A percentile compares a stretch with the other conserved stretches of the same genome.
These are phyloP conservation scores for Phlyctochytrium arcticum DNA, from an alignment of 192 early-diverging fungal species.

Conservation along the genomic window DNA sequence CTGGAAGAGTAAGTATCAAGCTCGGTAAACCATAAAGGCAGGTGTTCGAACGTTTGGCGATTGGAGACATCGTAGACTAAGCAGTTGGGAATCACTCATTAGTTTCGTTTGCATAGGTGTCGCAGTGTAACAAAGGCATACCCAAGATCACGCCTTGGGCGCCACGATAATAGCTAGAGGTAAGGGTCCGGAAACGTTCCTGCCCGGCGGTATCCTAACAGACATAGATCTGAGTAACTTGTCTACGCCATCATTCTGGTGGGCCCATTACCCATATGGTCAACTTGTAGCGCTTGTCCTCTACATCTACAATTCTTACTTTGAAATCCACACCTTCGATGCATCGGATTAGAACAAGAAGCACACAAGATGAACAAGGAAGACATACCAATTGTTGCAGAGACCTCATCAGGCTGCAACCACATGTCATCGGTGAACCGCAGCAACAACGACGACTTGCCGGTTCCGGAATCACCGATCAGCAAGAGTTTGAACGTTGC, in stretches of 20 bases:
- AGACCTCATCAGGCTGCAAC: constrained; percentile 85
- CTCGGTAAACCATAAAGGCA: constrained; percentile 94
- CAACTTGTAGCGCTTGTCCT: constrained; percentile 88
- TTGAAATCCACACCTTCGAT: constrained; percentile 92
- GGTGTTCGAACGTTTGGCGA: constrained; percentile 87
- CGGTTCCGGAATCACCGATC: constrained; percentile 93
- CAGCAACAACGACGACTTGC: constrained; percentile 89
- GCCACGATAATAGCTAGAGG: constrained; percentile 95
- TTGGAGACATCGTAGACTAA: constrained; percentile 96
- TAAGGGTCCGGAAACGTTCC: constrained; percentile 96
- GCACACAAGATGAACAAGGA: neutral
- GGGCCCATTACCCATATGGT: constrained; percentile 90
- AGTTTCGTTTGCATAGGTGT: neutral
- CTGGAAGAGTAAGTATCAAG: constrained; percentile 86
- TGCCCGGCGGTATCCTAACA: constrained; percentile 96
- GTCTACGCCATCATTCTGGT: no score
- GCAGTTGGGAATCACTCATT: neutral
- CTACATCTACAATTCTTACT: constrained; percentile 82
- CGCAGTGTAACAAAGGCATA: constrained; percentile 15
- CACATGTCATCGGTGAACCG: constrained; percentile 95
- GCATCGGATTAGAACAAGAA: neutral
- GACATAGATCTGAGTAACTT: no score
- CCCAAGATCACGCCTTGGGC: constrained; percentile 97
- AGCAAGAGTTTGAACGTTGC: constrained; percentile 92
- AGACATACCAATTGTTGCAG: constrained; percentile 70